Evolutionary conservation across 208 protist genomes (phyloP).

Genomic region (Acanthamoeba divionensis): DNA sequence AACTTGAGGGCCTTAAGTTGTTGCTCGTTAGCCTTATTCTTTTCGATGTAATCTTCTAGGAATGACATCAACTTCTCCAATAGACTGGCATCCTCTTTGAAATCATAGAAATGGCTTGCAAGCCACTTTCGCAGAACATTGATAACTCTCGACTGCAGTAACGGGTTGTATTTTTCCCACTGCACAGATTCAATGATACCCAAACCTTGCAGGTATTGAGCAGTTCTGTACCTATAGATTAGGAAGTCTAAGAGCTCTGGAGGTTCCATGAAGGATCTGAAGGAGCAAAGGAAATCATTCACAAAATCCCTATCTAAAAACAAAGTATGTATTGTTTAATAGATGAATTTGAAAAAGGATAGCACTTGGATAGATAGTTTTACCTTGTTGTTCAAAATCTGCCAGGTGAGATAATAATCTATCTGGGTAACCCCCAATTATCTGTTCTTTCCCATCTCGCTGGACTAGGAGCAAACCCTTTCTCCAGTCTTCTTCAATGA

Average conservation of each 20-base stretch:
- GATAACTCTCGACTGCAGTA: not conserved
- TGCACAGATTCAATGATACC: not conserved
- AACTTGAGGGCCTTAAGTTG: not conserved
- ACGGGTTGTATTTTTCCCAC: not conserved
- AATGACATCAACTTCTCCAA: not conserved
- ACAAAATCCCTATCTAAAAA: conserved; percentile 4
- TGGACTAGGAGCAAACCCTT: not conserved
- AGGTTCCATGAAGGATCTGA: not conserved
- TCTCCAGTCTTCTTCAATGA: not conserved
- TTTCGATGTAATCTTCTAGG: not conserved
- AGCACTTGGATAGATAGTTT: not conserved
- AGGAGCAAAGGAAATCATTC: conserved; percentile 5
- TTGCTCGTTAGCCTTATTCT: conserved; percentile 9
- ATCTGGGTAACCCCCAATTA: not conserved
- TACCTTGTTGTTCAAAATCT: not conserved
- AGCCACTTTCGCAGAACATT: conserved; percentile 33
- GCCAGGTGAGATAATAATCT: not conserved
- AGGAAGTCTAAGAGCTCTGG: conserved; percentile 4
- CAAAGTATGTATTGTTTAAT: too few species aligned
- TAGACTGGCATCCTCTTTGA: not conserved
- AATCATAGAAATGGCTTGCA: conserved; percentile 24
- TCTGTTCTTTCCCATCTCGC: not conserved
- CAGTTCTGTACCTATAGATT: not conserved
- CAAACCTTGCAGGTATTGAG: too few species aligned
- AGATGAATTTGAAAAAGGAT: not conserved